Evolutionary conservation across 2,329 filamentous ascomycete genomes (phyloP).

Genomic region (Rutstroemia sydowiana): DNA sequence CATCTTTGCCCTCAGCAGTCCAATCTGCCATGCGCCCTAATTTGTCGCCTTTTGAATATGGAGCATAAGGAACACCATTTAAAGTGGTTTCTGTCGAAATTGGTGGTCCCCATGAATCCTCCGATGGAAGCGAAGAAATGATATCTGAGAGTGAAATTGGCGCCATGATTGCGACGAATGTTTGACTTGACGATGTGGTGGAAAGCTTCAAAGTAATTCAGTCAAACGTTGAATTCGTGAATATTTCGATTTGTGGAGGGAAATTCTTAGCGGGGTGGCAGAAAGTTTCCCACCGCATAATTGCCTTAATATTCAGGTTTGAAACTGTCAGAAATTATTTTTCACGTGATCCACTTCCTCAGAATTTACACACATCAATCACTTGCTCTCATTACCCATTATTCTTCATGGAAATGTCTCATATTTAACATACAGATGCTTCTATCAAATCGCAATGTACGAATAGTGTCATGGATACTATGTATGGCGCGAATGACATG

Average conservation of each 20-base stretch:
- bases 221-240: slow-evolving; percentile 11
- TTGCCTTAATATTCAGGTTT: not conserved
- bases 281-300: not conserved
- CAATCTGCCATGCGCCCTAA: slow-evolving; percentile 98
- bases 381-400: too few relatives aligned
- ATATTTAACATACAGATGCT: too few relatives aligned
- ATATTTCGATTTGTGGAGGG: slow-evolving; percentile 23
- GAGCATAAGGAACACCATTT: slow-evolving; percentile 92
- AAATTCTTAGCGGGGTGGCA: slow-evolving; percentile 17
- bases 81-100: slow-evolving; percentile 80
- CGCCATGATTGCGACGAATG: slow-evolving; percentile 36
- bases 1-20: slow-evolving; percentile 84
- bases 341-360: too few relatives aligned
- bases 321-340: too few relatives aligned
- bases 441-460: too few relatives aligned
- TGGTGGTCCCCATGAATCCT: slow-evolving; percentile 81
- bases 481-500: too few relatives aligned
- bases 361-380: too few relatives aligned
- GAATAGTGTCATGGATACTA: too few relatives aligned
- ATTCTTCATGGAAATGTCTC: too few relatives aligned
- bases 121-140: slow-evolving; percentile 63
- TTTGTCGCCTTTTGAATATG: slow-evolving; percentile 98
- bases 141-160: slow-evolving; percentile 54
- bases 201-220: not conserved
- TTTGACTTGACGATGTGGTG: slow-evolving; percentile 9